Conservation (phyloP, 2,329 filamentous ascomycete species). For the Ceratocystis albifundus region DNA sequence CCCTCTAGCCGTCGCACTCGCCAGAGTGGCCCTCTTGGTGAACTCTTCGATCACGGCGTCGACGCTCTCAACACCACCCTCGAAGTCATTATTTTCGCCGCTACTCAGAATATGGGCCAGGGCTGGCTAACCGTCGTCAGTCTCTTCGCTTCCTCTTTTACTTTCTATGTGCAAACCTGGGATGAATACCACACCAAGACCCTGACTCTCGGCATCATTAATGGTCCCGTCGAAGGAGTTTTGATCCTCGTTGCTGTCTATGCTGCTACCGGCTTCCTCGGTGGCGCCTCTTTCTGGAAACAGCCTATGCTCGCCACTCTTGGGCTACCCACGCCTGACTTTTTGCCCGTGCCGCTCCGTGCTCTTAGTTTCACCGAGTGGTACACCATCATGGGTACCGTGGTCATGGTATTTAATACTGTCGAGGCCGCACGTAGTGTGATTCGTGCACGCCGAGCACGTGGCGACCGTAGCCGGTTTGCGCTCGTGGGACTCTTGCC, state of each 20-base stretch:
- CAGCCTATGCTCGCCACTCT: slow-evolving; percentile 63
- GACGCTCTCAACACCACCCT: slow-evolving; percentile 95
- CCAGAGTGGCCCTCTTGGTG: slow-evolving; percentile 86
- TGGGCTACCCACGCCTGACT: slow-evolving; percentile 46
- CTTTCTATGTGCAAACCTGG: slow-evolving; percentile 99
- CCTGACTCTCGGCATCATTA: slow-evolving; percentile 80
- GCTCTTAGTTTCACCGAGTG: slow-evolving; percentile 78
- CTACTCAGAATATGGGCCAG: slow-evolving; percentile 84
- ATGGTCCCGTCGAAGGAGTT: slow-evolving; percentile 90
- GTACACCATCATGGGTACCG: slow-evolving; percentile 76
- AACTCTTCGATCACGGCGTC: slow-evolving; percentile 95
- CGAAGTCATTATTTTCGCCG: slow-evolving; percentile 83
- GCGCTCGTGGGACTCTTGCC: slow-evolving; percentile 75
- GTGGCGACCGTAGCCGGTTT: slow-evolving; percentile 58
- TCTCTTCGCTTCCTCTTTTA: slow-evolving; percentile 74
- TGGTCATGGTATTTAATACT: slow-evolving; percentile 79
- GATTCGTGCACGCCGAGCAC: slow-evolving; percentile 63
- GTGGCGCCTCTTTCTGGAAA: slow-evolving; percentile 89
- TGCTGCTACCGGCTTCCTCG: slow-evolving; percentile 68
- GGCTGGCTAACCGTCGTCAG: slow-evolving; percentile 76
- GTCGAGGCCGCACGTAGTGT: slow-evolving; percentile 71
- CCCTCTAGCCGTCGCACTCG: slow-evolving; percentile 60
- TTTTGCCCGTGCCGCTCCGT: slow-evolving; percentile 44
- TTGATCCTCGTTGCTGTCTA: slow-evolving; percentile 74
- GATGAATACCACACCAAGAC: slow-evolving; percentile 98